A percentile compares a stretch with the other conserved stretches of the same genome.
Conservation (phyloP, 2,329 filamentous ascomycete genomes). For the Fonsecaea nubica region DNA sequence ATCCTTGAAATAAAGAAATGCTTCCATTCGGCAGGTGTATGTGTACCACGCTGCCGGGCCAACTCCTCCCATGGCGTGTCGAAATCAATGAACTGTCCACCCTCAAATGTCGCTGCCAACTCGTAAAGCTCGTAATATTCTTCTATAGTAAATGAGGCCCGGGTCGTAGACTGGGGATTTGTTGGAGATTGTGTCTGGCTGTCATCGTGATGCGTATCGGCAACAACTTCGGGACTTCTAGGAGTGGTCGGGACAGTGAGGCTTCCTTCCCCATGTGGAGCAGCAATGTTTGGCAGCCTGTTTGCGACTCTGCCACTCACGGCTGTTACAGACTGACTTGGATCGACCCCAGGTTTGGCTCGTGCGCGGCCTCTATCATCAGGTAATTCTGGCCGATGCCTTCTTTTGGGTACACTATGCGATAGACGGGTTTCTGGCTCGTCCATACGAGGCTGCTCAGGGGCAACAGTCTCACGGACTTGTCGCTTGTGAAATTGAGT, state of each 20-base stretch:
- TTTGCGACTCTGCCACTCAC: neutral
- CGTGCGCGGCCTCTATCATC: slow-evolving; percentile 20
- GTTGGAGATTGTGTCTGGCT: neutral
- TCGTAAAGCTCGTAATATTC: slow-evolving; percentile 40
- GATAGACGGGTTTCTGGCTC: neutral
- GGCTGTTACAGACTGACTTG: neutral
- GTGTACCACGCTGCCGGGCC: slow-evolving; percentile 36
- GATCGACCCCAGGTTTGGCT: neutral
- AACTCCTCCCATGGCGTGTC: slow-evolving; percentile 41
- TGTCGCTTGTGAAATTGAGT: slow-evolving; percentile 39
- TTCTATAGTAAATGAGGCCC: slow-evolving; percentile 36
- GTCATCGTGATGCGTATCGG: neutral
- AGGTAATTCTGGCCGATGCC: slow-evolving; percentile 12
- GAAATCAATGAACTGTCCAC: slow-evolving; percentile 33
- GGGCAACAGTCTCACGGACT: slow-evolving; percentile 19
- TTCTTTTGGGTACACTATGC: slow-evolving; percentile 8
- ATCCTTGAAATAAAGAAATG: slow-evolving; percentile 33
- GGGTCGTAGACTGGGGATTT: neutral
- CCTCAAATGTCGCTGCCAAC: slow-evolving; percentile 37
- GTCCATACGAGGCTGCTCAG: neutral
- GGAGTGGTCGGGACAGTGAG: neutral
- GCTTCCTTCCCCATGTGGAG: neutral
- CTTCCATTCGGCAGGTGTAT: slow-evolving; percentile 36
- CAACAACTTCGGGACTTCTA: neutral
- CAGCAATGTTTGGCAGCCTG: neutral